Base-by-base conservation (phyloP, 2,329 filamentous ascomycete species). In the Cytospora paraplurivora region DNA sequence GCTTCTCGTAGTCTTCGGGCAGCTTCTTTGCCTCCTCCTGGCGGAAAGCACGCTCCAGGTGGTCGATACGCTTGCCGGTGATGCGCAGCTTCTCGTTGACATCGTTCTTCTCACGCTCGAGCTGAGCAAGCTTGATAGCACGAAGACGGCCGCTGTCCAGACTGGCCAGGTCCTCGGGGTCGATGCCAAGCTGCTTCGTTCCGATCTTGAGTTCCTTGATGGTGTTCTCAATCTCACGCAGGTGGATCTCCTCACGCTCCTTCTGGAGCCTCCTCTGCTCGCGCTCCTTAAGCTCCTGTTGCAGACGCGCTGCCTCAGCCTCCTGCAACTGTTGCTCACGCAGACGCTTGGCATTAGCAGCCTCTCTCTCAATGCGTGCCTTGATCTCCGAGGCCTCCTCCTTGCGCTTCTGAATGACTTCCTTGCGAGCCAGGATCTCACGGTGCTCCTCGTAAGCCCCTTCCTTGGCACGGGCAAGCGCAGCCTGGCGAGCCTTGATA, bases 71-170 rank as follows among this genome's bases (percentile, higher is more conserved):
- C 86, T 97, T 98, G 76, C 90, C 92, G 66, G 93, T 96, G 71
- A 96, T 87, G 71, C 93, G 89, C 59, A 98, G 86, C 75, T 91
- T 92, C 79, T 97, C 93, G 68, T 91, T 92, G 69, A 97, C 88
- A 73, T 95, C 93, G 73, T 94, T 96, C 89, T 98, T 99, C 83
- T 98, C 95, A 71, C 94, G 93, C 80, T 98, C 95, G 12, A 99
- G 86, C 78, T 97, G 94, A 66, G 92, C 90, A 63, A 99, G 86
- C 83, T 98, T 98, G 80, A 99, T 90, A 70, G 91, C 90, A 75
- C 95, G 93, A 71, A 99, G 91, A 68, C 90, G 89, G 77, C 92
- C 93, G 76, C 88, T 91, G 77, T 98, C 93, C 63, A 97, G 85
- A 68, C 91, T 91, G 67, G 95, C 89, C 62, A 97, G 82, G 71